phyloP scores from a whole-genome alignment of 306 rosid species.

The Vicia villosa region DNA sequence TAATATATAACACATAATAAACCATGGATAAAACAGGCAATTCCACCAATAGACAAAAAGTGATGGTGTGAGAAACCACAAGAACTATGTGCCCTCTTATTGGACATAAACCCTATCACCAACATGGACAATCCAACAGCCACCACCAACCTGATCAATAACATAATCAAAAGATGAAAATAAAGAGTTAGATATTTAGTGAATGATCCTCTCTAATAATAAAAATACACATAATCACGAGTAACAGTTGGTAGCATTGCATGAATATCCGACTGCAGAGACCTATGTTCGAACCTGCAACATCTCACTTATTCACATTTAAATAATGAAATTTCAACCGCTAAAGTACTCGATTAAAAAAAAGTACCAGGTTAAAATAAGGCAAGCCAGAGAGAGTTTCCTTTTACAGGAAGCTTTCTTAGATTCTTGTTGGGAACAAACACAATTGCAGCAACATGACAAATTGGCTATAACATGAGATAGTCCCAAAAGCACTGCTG shows the following conservation, averaged over 20 bases:
- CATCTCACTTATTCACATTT: too few species aligned
- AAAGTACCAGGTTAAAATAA: slow-evolving; percentile 74
- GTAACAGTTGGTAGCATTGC: too few species aligned
- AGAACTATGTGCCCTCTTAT: slow-evolving; percentile 68
- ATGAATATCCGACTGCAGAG: too few species aligned
- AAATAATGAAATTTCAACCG: too few species aligned
- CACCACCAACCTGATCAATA: slow-evolving; percentile 61
- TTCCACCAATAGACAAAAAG: slow-evolving; percentile 94
- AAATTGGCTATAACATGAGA: slow-evolving; percentile 77
- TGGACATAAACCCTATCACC: slow-evolving; percentile 88
- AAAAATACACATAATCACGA: too few species aligned
- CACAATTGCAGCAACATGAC: slow-evolving; percentile 81
- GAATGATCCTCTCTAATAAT: neutral
- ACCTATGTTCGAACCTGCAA: too few species aligned
- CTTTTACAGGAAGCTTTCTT: slow-evolving; percentile 65
- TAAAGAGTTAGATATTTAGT: neutral
- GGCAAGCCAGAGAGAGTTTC: slow-evolving; percentile 74
- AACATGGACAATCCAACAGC: slow-evolving; percentile 79
- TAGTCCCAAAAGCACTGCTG: slow-evolving; percentile 63
- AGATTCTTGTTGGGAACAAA: slow-evolving; percentile 81
- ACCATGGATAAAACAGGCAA: slow-evolving; percentile 84
- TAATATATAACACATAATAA: slow-evolving; percentile 73
- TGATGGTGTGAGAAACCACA: slow-evolving; percentile 96
- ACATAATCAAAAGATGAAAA: slow-evolving; percentile 14
- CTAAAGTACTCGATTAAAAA: neutral